Percentiles rank a stretch among this genome's conserved stretches.
phyloP scores from a whole-genome alignment of 2,329 filamentous ascomycete genomes.

The Pyricularia grisea region DNA sequence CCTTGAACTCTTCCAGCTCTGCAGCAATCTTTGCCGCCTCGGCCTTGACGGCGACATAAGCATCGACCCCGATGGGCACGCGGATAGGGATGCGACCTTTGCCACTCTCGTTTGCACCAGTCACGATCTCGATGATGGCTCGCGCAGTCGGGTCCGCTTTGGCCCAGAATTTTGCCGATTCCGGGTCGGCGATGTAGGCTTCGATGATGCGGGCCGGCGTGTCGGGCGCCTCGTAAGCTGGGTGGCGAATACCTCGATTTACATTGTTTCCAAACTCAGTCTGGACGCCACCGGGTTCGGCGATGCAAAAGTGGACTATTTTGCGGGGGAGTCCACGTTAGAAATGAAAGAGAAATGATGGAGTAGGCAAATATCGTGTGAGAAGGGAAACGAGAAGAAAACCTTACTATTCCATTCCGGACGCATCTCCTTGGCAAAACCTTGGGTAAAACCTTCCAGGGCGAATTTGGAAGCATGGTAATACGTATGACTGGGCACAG shows the following conservation, averaged over 20 bases:
- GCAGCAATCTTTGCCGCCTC: constrained; percentile 20
- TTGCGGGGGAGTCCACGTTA: background rate
- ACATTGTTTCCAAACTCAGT: constrained; percentile 23
- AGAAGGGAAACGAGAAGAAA: background rate
- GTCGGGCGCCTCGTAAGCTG: constrained; percentile 24
- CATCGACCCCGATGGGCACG: constrained; percentile 28
- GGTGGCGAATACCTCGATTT: constrained; percentile 24
- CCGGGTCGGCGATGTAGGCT: constrained; percentile 16
- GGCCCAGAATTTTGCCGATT: constrained; percentile 15
- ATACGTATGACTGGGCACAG: constrained; percentile 22
- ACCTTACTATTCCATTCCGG: constrained; percentile 29
- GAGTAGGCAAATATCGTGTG: background rate
- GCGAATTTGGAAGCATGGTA: constrained; percentile 35
- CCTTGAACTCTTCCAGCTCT: constrained; percentile 24
- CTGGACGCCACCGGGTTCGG: constrained; percentile 31
- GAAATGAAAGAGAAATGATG: background rate
- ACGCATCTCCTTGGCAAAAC: constrained; percentile 31
- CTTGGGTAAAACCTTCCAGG: constrained; percentile 36
- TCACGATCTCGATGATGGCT: constrained; percentile 23
- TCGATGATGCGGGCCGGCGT: constrained; percentile 22
- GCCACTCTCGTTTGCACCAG: background rate
- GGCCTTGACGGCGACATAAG: constrained; percentile 22
- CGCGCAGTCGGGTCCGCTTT: constrained; percentile 23
- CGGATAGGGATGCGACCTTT: constrained; percentile 25
- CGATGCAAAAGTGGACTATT: constrained; percentile 27